Evolutionary conservation across 345 rosid species (phyloP), one percentile per base, ranked within the genome.

Genomic region (Ceriops tagal): DNA sequence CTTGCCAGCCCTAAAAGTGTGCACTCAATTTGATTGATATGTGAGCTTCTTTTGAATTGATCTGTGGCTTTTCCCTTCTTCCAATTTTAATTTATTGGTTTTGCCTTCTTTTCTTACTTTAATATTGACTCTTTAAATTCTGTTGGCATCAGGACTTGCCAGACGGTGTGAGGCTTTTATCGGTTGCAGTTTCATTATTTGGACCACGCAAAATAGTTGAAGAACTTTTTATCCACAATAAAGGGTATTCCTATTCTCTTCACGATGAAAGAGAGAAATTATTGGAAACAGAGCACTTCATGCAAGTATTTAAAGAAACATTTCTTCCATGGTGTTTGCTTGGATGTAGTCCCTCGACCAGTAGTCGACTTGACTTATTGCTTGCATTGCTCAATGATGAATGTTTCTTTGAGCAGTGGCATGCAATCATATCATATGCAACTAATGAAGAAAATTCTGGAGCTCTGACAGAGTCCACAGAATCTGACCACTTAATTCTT

Each of bases 241-340:
- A 69, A 75, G 84, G 58, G 32, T 31, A 57, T 77, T 65, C 61
- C 71, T 39, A 27, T 66, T 37, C 59, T 70, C 59, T 70, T 69
- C 63, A 78, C 67, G 73, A 55, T 71, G 80, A 79, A 37, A 71
- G 74, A 63, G 83, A 66, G 58, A 72, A 73, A 58, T 84, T 78
- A 62, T 68, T 83, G 61, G 80, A 78, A 58, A 67, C 82, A 10
- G 83, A 79, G 72, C 53, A 69, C 77, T 88, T 88, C 73, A 66
- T 83, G 72, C 73, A 80, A 80, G 83, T 75, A 24, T 91, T 87
- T 71, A 79, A 80, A 75, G 88, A 88, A 77, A 83, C 75, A 59
- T 93, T 93, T 75, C 71, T 93, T 60, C 99, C 97, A 32, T 93
- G 96, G 99, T 89, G 91, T 79, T 76, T 89, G 72, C 76, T 75